phyloP scores from a whole-genome alignment of 371 early-diverging fungal species.

The Nematocida sp. region DNA sequence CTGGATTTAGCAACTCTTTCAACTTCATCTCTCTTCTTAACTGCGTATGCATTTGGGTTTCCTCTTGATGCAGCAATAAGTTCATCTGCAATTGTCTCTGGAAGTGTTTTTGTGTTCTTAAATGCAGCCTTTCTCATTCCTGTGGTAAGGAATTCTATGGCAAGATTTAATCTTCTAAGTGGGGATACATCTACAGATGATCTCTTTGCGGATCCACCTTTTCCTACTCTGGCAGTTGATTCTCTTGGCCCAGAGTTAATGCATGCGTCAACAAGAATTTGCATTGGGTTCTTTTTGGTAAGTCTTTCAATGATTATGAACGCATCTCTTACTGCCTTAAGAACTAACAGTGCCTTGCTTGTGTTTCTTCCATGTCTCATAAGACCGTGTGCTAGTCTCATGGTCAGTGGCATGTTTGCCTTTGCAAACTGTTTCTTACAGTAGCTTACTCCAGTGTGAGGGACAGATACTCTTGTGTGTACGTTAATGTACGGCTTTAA shows the following conservation, averaged over 20 bases:
- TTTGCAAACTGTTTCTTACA: constrained; percentile 61
- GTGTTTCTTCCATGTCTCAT: constrained; percentile 99
- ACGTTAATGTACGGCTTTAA: constrained; percentile 67
- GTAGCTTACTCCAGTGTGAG: constrained; percentile 66
- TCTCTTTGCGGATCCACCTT: constrained; percentile 97
- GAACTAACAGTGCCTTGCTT: constrained; percentile 98
- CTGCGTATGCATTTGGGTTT: constrained; percentile 71
- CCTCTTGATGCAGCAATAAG: constrained; percentile 88
- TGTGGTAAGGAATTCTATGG: constrained; percentile 87
- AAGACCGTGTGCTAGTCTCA: constrained; percentile 96
- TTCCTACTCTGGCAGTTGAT: constrained; percentile 98
- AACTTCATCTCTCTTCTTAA: constrained; percentile 98
- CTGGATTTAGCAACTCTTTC: constrained; percentile 92
- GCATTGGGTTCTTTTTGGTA: constrained; percentile 97
- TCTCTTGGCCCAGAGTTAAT: constrained; percentile 99
- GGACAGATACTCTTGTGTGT: constrained; percentile 60
- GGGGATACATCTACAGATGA: constrained; percentile 99
- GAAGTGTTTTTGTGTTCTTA: constrained; percentile 94
- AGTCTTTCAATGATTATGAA: constrained; percentile 96
- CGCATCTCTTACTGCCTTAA: constrained; percentile 95
- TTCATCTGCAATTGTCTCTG: constrained; percentile 99
- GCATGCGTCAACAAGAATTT: constrained; percentile 96
- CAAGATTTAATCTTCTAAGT: constrained; percentile 93
- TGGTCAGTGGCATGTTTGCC: constrained; percentile 88
- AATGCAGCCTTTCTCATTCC: constrained; percentile 83